Conservation (phyloP, 2,329 filamentous ascomycete species). For the Botryosphaeria dothidea region DNA sequence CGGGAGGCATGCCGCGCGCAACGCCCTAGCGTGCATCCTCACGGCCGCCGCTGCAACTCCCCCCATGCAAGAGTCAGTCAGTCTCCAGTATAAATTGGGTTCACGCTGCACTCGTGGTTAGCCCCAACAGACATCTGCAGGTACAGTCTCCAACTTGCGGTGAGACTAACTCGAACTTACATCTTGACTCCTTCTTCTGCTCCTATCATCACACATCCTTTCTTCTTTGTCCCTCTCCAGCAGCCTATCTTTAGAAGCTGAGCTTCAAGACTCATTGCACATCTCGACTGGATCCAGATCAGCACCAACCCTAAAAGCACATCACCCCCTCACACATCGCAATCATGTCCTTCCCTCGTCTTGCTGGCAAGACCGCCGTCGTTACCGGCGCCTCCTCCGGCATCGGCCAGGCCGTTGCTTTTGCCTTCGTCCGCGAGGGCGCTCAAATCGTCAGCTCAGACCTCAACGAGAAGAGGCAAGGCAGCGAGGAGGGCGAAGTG, state of each 20-base stretch:
- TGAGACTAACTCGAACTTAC: slow-evolving; percentile 5
- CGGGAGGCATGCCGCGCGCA: slow-evolving; percentile 1
- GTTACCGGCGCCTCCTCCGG: slow-evolving; percentile 36
- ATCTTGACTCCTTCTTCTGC: neutral
- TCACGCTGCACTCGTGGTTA: slow-evolving; percentile 3
- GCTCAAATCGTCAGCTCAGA: slow-evolving; percentile 27
- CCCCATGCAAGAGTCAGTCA: neutral
- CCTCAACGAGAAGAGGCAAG: slow-evolving; percentile 6
- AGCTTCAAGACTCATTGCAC: slow-evolving; percentile 1
- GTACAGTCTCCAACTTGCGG: slow-evolving; percentile 14
- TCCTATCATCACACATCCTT: slow-evolving; percentile 12
- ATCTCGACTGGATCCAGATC: slow-evolving; percentile 13
- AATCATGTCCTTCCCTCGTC: slow-evolving; percentile 6
- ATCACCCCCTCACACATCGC: neutral
- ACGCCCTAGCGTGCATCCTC: neutral
- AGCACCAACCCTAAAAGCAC: slow-evolving; percentile 6
- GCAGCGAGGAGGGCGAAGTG: neutral
- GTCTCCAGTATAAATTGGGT: slow-evolving; percentile 6
- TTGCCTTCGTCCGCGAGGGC: slow-evolving; percentile 18
- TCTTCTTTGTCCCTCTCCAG: neutral
- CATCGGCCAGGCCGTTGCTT: slow-evolving; percentile 31
- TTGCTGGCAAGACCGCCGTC: slow-evolving; percentile 28
- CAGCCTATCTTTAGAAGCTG: slow-evolving; percentile 11
- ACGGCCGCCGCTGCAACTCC: neutral
- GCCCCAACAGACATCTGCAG: slow-evolving; percentile 9